Conservation (phyloP, 2,329 filamentous ascomycete genomes). For the Blastomyces parvus region DNA sequence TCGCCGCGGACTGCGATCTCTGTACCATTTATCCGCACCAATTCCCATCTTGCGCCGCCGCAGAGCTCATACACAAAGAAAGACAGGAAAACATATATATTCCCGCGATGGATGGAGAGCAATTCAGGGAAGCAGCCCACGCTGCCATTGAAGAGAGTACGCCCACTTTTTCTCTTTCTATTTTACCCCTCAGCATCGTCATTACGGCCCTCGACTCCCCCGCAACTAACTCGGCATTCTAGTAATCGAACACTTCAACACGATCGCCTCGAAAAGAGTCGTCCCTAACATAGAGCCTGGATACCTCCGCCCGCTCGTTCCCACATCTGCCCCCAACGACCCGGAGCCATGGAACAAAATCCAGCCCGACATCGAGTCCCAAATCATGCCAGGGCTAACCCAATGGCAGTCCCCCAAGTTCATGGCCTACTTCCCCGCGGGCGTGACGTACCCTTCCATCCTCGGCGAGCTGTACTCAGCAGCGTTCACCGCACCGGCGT, state of each 20-base stretch:
- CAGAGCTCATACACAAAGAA: background rate
- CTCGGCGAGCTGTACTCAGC: constrained; percentile 87
- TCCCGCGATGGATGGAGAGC: constrained; percentile 59
- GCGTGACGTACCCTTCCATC: constrained; percentile 70
- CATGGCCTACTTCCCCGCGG: constrained; percentile 89
- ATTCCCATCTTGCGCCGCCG: no score
- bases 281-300: constrained; percentile 72
- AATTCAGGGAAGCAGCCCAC: constrained; percentile 69
- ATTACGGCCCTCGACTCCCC: background rate
- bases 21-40: no score
- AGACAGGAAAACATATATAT: background rate
- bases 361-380: constrained; percentile 68
- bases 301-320: constrained; percentile 73
- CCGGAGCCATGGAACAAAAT: constrained; percentile 66
- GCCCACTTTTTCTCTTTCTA: constrained; percentile 19
- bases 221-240: background rate
- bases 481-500: constrained; percentile 79
- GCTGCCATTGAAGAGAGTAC: constrained; percentile 73
- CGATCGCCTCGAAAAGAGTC: constrained; percentile 59
- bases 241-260: constrained; percentile 81
- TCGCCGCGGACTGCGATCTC: no score
- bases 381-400: constrained; percentile 85
- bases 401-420: constrained; percentile 94
- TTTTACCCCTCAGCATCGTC: no score
- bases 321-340: constrained; percentile 56